phyloP scores from a whole-genome alignment of 129 eudicot species.

The Escallonia herrerae region DNA sequence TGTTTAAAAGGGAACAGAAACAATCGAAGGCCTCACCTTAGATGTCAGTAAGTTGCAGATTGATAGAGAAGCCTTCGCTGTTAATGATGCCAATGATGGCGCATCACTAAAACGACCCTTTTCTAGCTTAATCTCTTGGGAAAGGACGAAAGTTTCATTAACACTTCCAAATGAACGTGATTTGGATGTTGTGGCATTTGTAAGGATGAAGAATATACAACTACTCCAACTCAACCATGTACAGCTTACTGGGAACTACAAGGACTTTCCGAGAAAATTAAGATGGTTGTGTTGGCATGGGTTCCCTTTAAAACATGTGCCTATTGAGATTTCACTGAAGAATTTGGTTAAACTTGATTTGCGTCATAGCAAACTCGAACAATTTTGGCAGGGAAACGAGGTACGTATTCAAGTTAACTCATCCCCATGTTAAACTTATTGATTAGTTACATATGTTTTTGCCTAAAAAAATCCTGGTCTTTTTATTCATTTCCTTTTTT shows the following conservation, averaged over 20 bases:
- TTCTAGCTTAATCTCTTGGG: background rate
- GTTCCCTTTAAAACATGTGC: background rate
- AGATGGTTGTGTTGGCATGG: constrained; percentile 1
- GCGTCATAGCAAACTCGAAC: background rate
- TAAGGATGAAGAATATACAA: background rate
- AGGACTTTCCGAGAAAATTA: background rate
- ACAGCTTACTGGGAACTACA: background rate
- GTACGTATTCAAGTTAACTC: background rate
- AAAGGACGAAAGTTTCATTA: background rate
- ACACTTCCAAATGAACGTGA: background rate
- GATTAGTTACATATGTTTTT: too few relatives aligned
- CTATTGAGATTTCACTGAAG: background rate
- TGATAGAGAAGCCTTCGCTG: too few relatives aligned
- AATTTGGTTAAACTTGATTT: background rate
- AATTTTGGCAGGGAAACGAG: background rate
- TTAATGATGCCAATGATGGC: background rate
- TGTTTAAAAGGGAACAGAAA: too few relatives aligned
- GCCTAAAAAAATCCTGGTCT: background rate
- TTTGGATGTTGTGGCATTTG: background rate
- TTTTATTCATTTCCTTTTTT: too few relatives aligned
- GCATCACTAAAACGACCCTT: background rate
- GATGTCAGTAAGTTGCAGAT: too few relatives aligned
- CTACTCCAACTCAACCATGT: background rate
- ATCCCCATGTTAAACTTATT: too few relatives aligned
- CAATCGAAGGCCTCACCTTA: too few relatives aligned